These are phyloP conservation scores for Tolypocladium cylindrosporum DNA, from an alignment of 2,329 filamentous ascomycete species.

Conservation along the genomic window DNA sequence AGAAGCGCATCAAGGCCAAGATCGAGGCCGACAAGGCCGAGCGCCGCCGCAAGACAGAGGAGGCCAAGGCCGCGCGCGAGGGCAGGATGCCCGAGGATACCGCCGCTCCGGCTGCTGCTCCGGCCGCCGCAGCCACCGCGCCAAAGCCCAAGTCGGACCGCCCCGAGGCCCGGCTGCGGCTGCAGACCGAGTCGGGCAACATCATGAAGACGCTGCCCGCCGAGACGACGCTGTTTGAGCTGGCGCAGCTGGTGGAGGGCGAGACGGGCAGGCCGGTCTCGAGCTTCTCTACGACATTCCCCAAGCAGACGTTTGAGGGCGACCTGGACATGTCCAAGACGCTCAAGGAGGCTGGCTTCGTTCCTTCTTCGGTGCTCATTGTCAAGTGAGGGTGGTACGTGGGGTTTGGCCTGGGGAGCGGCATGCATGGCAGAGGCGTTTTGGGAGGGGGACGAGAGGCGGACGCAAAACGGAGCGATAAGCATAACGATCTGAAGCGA, in stretches of 20 bases:
- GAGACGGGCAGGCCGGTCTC: slow-evolving; percentile 63
- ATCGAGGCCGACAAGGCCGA: slow-evolving; percentile 93
- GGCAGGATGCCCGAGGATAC: slow-evolving; percentile 46
- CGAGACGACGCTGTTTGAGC: slow-evolving; percentile 86
- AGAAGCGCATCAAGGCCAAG: slow-evolving; percentile 82
- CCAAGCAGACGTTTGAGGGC: slow-evolving; percentile 67
- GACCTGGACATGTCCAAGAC: slow-evolving; percentile 75
- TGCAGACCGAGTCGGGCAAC: slow-evolving; percentile 66
- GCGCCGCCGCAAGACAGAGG: slow-evolving; percentile 73
- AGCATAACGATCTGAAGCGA: background rate
- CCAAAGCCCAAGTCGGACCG: slow-evolving; percentile 60
- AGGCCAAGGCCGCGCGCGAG: slow-evolving; percentile 76
- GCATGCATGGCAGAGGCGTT: background rate
- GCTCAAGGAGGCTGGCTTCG: slow-evolving; percentile 81
- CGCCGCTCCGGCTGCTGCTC: slow-evolving; percentile 16
- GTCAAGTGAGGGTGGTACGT: slow-evolving; percentile 38
- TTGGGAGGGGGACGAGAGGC: background rate
- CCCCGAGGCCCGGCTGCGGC: slow-evolving; percentile 68
- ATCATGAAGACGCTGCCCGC: slow-evolving; percentile 81
- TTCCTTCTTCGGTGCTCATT: slow-evolving; percentile 84
- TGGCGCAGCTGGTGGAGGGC: slow-evolving; percentile 63
- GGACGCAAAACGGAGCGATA: background rate
- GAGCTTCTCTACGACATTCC: slow-evolving; percentile 80
- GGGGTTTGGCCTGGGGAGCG: background rate
- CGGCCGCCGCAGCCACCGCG: slow-evolving; percentile 36